phyloP scores from a whole-genome alignment of 495 filamentous ascomycete genomes.

The Tetracladium marchalianum region DNA sequence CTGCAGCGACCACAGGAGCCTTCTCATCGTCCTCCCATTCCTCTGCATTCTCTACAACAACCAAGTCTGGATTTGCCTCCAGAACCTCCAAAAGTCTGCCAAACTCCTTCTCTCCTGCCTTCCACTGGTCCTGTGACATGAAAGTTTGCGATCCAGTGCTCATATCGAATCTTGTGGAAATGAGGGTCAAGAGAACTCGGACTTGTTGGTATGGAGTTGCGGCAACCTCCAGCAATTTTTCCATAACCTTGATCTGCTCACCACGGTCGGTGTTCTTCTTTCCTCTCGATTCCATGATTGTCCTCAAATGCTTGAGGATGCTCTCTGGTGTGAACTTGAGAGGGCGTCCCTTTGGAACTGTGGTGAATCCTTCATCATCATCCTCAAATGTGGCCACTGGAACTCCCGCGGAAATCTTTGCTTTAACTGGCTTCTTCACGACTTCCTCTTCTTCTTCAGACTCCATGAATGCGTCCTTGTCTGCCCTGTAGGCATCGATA shows the following conservation, averaged over 20 bases:
- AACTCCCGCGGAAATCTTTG: slow-evolving; percentile 26
- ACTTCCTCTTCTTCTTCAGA: slow-evolving; percentile 66
- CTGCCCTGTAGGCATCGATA: slow-evolving; percentile 76
- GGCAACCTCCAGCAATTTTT: slow-evolving; percentile 85
- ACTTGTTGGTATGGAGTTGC: slow-evolving; percentile 89
- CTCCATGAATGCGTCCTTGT: slow-evolving; percentile 80
- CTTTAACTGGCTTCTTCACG: slow-evolving; percentile 33
- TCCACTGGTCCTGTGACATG: slow-evolving; percentile 97
- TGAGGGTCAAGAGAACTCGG: slow-evolving; percentile 80
- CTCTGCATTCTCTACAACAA: slow-evolving; percentile 84
- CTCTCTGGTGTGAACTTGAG: slow-evolving; percentile 91
- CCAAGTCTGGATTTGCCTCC: slow-evolving; percentile 62
- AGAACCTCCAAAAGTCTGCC: slow-evolving; percentile 66
- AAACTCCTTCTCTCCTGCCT: slow-evolving; percentile 81
- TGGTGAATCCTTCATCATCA: slow-evolving; percentile 78
- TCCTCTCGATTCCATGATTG: slow-evolving; percentile 89
- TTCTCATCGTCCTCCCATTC: slow-evolving; percentile 99
- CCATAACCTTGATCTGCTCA: slow-evolving; percentile 95
- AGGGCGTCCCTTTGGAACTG: slow-evolving; percentile 74
- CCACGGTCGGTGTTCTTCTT: slow-evolving; percentile 96
- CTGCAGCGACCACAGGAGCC: slow-evolving; percentile 57
- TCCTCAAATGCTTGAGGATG: slow-evolving; percentile 90
- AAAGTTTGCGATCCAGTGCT: slow-evolving; percentile 69
- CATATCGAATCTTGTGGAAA: slow-evolving; percentile 92
- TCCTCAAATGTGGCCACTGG: slow-evolving; percentile 42